Base-by-base conservation (phyloP, 2,329 filamentous ascomycete genomes). In the Plenodomus biglobosus region DNA sequence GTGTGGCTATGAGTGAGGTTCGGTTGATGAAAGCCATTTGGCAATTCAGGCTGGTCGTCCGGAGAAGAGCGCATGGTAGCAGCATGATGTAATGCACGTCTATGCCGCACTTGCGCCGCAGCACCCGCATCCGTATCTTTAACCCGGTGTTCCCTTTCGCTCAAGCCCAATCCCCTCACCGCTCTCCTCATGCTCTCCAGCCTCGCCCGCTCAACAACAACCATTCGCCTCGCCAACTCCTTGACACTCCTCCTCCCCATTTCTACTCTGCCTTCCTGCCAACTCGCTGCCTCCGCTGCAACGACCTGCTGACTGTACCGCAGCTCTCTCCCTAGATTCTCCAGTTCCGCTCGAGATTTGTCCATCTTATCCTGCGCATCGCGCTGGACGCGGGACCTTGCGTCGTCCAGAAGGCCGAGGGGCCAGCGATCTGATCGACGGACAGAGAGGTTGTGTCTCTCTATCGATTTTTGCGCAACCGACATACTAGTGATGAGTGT, bases 241-340 rank as follows among this genome's bases (percentile, higher is more conserved):
- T 80, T 83, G 52, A 96, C 82, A 21, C 90, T 88, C 49, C 82
- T 82, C 52, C 85, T 78, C 1, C 88, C 91, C 74, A 89, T 84
- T 62, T 82, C 84, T 58, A 90, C 89, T 64, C 95, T 85, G 75
- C 91, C 83, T 35, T 95, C 90, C 65, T 96, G 92, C 90, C 94
- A 99, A 15, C 89, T 91, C 0, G 94, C 94, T 46, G 99, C 73
- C 74, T 99, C 94, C 1, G 85, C 81, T 6, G 95, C 92, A 19
- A 97, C 92, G 13, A 92, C 90, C 71, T 95, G 90, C 74, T 96
- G 92, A 40, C 92, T 96, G 71, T 94, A 96, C 41, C 90, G 78
- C 46, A 99, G 76, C 72, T 99, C 94, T 42, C 84, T 84, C 0
- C 87, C 86, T n/a, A 96, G 73, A 37, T 84, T 82, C 17, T 86